Conservation (phyloP, 2,329 filamentous ascomycete species). For the Monosporascus sp. region DNA sequence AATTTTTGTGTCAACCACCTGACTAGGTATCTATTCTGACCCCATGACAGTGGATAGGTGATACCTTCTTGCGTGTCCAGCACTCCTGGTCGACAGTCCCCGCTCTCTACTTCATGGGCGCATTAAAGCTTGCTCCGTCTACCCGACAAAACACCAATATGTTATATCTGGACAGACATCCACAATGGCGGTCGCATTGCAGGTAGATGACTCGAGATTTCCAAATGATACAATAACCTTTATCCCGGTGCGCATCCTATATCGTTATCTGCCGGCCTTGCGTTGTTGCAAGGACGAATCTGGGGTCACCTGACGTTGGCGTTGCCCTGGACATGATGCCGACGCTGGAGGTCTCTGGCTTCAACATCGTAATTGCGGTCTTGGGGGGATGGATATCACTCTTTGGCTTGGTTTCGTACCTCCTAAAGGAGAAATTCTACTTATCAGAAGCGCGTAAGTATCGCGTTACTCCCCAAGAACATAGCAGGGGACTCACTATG, state of each 20-base stretch:
- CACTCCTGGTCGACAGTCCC: too few relatives aligned
- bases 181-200: conserved; percentile 17
- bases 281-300: conserved; percentile 34
- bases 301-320: conserved; percentile 30
- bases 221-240: conserved; percentile 43
- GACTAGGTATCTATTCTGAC: too few relatives aligned
- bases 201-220: not conserved
- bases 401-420: conserved; percentile 86
- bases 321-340: conserved; percentile 31
- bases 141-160: too few relatives aligned
- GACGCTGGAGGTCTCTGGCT: conserved; percentile 60
- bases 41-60: too few relatives aligned
- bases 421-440: conserved; percentile 86
- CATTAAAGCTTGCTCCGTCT: too few relatives aligned
- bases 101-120: too few relatives aligned
- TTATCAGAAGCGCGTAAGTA: conserved; percentile 80
- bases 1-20: too few relatives aligned
- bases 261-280: conserved; percentile 24
- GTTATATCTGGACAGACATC: too few relatives aligned
- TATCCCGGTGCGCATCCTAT: conserved; percentile 18
- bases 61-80: too few relatives aligned
- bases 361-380: conserved; percentile 78
- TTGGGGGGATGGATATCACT: conserved; percentile 83
- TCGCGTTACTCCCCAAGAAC: not conserved
- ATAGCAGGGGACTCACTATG: too few relatives aligned